phyloP scores from a whole-genome alignment of 1,139 yeast genomes.

The Candida glucosophila region DNA sequence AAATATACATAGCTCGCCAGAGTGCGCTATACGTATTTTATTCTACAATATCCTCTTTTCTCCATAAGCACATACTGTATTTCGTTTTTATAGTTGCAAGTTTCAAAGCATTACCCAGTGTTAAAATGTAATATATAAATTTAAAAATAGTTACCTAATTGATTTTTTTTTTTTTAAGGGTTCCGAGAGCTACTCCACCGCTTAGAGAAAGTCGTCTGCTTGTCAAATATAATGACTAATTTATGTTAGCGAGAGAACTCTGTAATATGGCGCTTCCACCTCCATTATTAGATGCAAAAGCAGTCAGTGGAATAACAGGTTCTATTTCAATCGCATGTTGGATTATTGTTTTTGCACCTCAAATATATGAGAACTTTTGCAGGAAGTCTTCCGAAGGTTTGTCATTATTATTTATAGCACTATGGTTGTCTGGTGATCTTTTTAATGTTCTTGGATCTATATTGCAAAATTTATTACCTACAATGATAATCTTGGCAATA shows the following conservation, averaged over 20 bases:
- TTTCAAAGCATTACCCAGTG: no score
- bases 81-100: no score
- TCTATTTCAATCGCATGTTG: constrained; percentile 94
- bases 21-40: no score
- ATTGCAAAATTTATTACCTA: constrained; percentile 80
- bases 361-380: constrained; percentile 81
- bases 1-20: no score
- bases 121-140: no score
- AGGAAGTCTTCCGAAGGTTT: constrained; percentile 83
- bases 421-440: constrained; percentile 87
- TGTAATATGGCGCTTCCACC: constrained; percentile 48
- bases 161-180: no score
- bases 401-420: constrained; percentile 68
- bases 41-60: no score
- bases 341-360: constrained; percentile 97
- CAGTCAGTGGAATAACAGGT: constrained; percentile 82
- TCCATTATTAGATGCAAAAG: constrained; percentile 61
- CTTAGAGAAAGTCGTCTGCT: no score
- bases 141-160: no score
- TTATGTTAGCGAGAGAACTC: background rate
- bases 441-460: constrained; percentile 87
- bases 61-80: no score
- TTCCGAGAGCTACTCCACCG: no score
- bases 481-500: constrained; percentile 84
- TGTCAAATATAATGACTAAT: no score